phyloP scores from a whole-genome alignment of 2,329 filamentous ascomycete species.

The Ophiosphaerella narmari region DNA sequence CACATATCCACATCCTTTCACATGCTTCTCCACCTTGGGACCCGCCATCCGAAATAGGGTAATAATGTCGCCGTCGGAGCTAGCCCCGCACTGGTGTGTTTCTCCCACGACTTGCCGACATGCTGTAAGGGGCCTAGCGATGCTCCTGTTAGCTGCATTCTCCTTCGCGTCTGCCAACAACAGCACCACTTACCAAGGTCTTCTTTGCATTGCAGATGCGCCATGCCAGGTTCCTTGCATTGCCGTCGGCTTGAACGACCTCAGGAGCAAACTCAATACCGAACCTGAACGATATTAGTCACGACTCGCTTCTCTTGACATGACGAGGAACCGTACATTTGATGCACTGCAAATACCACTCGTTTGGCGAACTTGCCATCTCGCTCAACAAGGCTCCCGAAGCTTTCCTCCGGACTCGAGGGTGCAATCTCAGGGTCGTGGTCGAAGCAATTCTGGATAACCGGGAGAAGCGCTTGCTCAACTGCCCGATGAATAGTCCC shows the following conservation, averaged over 20 bases:
- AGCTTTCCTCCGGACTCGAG: conserved; percentile 75
- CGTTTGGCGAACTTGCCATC: conserved; percentile 87
- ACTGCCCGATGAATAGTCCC: conserved; percentile 70
- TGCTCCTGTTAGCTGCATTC: conserved; percentile 5
- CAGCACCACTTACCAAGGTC: conserved; percentile 71
- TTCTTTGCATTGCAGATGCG: conserved; percentile 94
- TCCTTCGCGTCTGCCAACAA: neutral
- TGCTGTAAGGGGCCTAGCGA: conserved; percentile 53
- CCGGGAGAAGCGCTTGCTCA: conserved; percentile 76
- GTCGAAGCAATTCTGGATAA: conserved; percentile 92
- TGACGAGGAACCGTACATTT: conserved; percentile 67
- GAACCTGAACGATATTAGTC: conserved; percentile 57
- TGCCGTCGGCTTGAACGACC: conserved; percentile 90
- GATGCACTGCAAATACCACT: conserved; percentile 90
- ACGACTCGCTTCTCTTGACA: too few relatives aligned
- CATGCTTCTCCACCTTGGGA: too few relatives aligned
- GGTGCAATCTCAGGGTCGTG: conserved; percentile 90
- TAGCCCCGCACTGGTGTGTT: conserved; percentile 40
- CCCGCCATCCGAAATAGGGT: too few relatives aligned
- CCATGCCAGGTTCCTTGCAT: conserved; percentile 88
- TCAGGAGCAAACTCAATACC: conserved; percentile 93
- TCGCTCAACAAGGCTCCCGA: conserved; percentile 82
- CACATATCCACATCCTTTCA: too few relatives aligned
- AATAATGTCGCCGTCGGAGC: too few relatives aligned
- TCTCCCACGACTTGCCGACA: conserved; percentile 51